These are phyloP conservation scores for Podospora pseudopauciseta DNA, from an alignment of 495 filamentous ascomycete species.

Conservation along the genomic window DNA sequence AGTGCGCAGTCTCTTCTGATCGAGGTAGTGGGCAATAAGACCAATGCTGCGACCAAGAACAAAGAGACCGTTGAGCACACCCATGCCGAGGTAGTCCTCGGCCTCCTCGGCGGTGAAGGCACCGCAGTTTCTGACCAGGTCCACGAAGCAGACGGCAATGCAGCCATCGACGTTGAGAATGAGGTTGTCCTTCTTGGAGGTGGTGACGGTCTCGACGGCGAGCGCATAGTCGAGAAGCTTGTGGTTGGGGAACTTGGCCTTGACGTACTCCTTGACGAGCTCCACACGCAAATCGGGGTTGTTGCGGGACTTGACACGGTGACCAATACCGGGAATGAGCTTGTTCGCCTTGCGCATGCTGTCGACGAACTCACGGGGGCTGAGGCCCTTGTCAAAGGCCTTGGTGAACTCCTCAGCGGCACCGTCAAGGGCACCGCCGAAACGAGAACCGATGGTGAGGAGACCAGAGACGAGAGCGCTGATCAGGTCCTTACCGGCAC, in stretches of 20 bases:
- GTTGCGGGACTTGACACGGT: slow-evolving; percentile 98
- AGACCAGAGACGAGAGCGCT: slow-evolving; percentile 92
- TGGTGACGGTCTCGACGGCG: slow-evolving; percentile 95
- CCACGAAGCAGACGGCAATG: slow-evolving; percentile 97
- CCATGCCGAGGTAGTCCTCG: slow-evolving; percentile 84
- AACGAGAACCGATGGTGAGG: slow-evolving; percentile 94
- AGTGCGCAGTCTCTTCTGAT: slow-evolving; percentile 97
- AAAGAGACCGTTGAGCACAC: slow-evolving; percentile 98
- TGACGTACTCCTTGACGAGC: slow-evolving; percentile 97
- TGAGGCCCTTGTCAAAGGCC: slow-evolving; percentile 95
- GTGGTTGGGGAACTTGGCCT: slow-evolving; percentile 93
- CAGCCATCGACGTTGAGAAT: slow-evolving; percentile 99
- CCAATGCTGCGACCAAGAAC: slow-evolving; percentile 93
- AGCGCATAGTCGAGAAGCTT: slow-evolving; percentile 98
- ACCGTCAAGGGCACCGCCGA: slow-evolving; percentile 96
- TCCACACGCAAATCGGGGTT: slow-evolving; percentile 99
- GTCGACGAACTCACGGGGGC: slow-evolving; percentile 98
- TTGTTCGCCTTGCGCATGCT: slow-evolving; percentile 99
- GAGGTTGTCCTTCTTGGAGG: slow-evolving; percentile 99
- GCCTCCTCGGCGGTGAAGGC: slow-evolving; percentile 83
- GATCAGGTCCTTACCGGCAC: slow-evolving; percentile 98
- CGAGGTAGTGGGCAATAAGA: slow-evolving; percentile 98
- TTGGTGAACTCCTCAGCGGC: slow-evolving; percentile 98
- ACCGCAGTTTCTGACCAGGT: slow-evolving; percentile 95
- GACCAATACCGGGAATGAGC: slow-evolving; percentile 97